phyloP scores from a whole-genome alignment of 2,329 filamentous ascomycete genomes.

The Fusarium algeriense region DNA sequence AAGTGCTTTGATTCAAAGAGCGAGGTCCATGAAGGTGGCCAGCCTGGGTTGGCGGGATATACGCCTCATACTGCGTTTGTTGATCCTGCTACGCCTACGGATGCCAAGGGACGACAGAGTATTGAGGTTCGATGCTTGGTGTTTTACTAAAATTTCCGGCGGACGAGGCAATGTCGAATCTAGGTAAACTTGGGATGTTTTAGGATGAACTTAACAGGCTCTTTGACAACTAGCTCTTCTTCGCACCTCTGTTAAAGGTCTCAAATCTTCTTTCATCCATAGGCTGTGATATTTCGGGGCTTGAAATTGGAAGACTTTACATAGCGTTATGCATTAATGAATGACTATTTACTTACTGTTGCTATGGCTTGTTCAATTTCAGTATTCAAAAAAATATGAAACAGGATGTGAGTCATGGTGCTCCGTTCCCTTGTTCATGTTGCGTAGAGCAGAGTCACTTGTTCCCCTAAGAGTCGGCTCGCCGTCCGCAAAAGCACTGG shows the following conservation, averaged over 20 bases:
- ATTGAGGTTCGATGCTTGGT: conserved; percentile 47
- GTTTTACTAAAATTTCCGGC: conserved; percentile 27
- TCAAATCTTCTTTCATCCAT: too few relatives aligned
- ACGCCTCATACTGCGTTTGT: conserved; percentile 46
- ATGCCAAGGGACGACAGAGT: conserved; percentile 42
- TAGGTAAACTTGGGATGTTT: too few relatives aligned
- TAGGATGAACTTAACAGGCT: too few relatives aligned
- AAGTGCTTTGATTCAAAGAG: conserved; percentile 48
- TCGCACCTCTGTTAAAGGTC: too few relatives aligned
- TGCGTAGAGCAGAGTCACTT: not conserved
- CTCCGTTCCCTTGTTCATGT: too few relatives aligned
- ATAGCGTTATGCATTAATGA: conserved; percentile 11
- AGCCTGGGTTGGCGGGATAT: conserved; percentile 36
- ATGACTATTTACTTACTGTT: not conserved
- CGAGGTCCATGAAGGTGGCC: conserved; percentile 37
- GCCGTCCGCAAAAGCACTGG: too few relatives aligned
- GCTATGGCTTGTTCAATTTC: too few relatives aligned
- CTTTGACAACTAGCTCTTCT: too few relatives aligned
- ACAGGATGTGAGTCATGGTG: too few relatives aligned
- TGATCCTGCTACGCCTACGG: conserved; percentile 38
- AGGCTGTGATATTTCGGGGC: not conserved
- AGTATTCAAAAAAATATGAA: too few relatives aligned
- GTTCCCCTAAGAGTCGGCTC: not conserved
- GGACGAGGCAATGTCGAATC: too few relatives aligned
- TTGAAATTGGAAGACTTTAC: not conserved